Percentiles rank a stretch among this genome's conserved stretches.
These are phyloP conservation scores for Infundibulicybe gibba DNA, from an alignment of 768 basidiomycete genomes.

Conservation along the genomic window DNA sequence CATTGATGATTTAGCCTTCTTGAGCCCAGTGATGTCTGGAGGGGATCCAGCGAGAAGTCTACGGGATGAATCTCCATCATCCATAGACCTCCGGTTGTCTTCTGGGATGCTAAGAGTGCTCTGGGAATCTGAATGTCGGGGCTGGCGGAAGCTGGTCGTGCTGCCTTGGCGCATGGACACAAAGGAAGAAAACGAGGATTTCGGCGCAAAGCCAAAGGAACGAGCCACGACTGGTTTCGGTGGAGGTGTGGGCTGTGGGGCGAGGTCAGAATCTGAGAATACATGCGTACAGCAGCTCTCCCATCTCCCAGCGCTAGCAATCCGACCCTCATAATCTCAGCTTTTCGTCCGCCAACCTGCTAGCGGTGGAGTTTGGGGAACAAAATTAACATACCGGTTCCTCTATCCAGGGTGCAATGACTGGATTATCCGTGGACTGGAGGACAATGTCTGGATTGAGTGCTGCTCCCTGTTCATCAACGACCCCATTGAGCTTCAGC, in stretches of 20 bases:
- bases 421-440: conserved; percentile 10
- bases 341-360: too few relatives aligned
- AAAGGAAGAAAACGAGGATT: conserved; percentile 40
- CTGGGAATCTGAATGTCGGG: conserved; percentile 32
- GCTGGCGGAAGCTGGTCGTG: conserved; percentile 22
- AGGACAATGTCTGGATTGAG: conserved; percentile 13
- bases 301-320: too few relatives aligned
- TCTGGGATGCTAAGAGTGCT: conserved; percentile 28
- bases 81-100: conserved; percentile 26
- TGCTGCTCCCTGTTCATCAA: conserved; percentile 19
- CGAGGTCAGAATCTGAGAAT: not conserved
- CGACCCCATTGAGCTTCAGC: conserved; percentile 14
- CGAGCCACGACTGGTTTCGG: conserved; percentile 31
- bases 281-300: not conserved
- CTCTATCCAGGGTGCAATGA: conserved; percentile 26
- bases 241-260: conserved; percentile 37
- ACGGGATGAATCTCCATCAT: conserved; percentile 21
- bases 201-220: conserved; percentile 33
- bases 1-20: conserved; percentile 48
- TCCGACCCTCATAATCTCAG: too few relatives aligned
- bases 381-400: conserved; percentile 17
- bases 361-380: not conserved
- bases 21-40: conserved; percentile 27
- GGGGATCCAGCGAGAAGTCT: conserved; percentile 23
- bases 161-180: conserved; percentile 27